These are phyloP conservation scores for Copromyces sp. DNA, from an alignment of 495 filamentous ascomycete species.

Conservation along the genomic window DNA sequence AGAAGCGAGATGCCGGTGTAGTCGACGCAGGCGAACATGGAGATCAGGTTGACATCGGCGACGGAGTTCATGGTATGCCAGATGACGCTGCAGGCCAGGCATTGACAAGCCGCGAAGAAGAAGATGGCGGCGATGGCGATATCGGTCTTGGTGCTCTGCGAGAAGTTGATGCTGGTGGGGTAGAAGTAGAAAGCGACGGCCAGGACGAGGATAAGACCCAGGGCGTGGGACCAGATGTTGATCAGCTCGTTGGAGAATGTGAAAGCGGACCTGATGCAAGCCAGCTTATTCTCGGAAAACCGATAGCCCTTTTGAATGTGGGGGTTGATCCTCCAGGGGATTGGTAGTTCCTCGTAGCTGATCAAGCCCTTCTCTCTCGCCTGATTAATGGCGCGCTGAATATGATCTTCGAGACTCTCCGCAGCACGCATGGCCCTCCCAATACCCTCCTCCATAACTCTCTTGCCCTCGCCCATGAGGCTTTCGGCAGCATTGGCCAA, in stretches of 20 bases:
- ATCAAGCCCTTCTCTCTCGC: slow-evolving; percentile 78
- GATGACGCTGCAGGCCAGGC: slow-evolving; percentile 85
- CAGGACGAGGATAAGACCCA: slow-evolving; percentile 80
- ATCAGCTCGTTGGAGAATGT: slow-evolving; percentile 81
- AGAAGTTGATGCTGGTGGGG: slow-evolving; percentile 75
- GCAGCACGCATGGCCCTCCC: slow-evolving; percentile 68
- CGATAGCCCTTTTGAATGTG: slow-evolving; percentile 88
- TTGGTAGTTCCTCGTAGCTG: slow-evolving; percentile 77
- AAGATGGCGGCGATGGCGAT: slow-evolving; percentile 84
- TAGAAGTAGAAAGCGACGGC: slow-evolving; percentile 96
- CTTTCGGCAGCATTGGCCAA: slow-evolving; percentile 59
- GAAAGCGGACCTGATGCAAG: slow-evolving; percentile 76
- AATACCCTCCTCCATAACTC: slow-evolving; percentile 74
- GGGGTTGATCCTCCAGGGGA: slow-evolving; percentile 91
- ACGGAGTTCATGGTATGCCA: slow-evolving; percentile 99
- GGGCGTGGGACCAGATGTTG: slow-evolving; percentile 95
- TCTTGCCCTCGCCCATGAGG: slow-evolving; percentile 59
- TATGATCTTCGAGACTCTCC: slow-evolving; percentile 63
- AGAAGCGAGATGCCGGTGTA: slow-evolving; percentile 97
- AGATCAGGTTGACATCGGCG: slow-evolving; percentile 77
- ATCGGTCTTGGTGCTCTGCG: slow-evolving; percentile 74
- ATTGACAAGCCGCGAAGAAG: slow-evolving; percentile 95
- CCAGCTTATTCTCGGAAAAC: slow-evolving; percentile 79
- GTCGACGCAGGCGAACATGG: slow-evolving; percentile 94
- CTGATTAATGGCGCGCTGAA: slow-evolving; percentile 67